Percentiles rank a stretch among this genome's conserved stretches.
Conservation (phyloP, 495 filamentous ascomycete genomes). For the Lasiosphaeriaceae sp. region DNA sequence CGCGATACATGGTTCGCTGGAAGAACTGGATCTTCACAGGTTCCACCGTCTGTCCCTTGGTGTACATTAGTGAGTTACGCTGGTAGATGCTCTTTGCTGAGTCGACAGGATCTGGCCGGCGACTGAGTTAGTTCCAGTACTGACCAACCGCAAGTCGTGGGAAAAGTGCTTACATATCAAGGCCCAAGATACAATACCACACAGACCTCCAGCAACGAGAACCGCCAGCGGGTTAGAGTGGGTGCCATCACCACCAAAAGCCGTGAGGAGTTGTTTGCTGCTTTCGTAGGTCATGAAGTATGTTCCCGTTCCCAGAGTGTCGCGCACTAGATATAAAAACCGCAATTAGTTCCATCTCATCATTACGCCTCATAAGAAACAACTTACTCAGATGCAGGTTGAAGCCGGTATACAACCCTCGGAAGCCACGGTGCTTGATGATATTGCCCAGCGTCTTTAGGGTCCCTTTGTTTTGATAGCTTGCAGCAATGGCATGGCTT, state of each 20-base stretch:
- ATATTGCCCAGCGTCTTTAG: slow-evolving; percentile 76
- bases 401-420: slow-evolving; percentile 84
- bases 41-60: slow-evolving; percentile 53
- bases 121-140: too few species aligned
- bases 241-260: slow-evolving; percentile 60
- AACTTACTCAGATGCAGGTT: slow-evolving; percentile 71
- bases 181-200: slow-evolving; percentile 78
- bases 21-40: slow-evolving; percentile 69
- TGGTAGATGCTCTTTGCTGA: slow-evolving; percentile 82
- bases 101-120: slow-evolving; percentile 63
- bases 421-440: slow-evolving; percentile 68
- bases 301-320: slow-evolving; percentile 82
- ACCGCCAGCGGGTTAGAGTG: slow-evolving; percentile 71
- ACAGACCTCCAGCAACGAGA: slow-evolving; percentile 69
- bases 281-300: slow-evolving; percentile 93
- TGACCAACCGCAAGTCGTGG: too few species aligned
- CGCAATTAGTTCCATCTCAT: slow-evolving; percentile 6
- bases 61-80: slow-evolving; percentile 68
- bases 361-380: background rate
- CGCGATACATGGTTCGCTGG: slow-evolving; percentile 67
- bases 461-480: slow-evolving; percentile 76
- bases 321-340: too few species aligned
- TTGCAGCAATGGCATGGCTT: slow-evolving; percentile 59
- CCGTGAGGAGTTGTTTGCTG: slow-evolving; percentile 78
- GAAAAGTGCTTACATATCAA: slow-evolving; percentile 53